Conservation (phyloP, 1,139 yeast species). For the Sporopachydermia cereana region DNA sequence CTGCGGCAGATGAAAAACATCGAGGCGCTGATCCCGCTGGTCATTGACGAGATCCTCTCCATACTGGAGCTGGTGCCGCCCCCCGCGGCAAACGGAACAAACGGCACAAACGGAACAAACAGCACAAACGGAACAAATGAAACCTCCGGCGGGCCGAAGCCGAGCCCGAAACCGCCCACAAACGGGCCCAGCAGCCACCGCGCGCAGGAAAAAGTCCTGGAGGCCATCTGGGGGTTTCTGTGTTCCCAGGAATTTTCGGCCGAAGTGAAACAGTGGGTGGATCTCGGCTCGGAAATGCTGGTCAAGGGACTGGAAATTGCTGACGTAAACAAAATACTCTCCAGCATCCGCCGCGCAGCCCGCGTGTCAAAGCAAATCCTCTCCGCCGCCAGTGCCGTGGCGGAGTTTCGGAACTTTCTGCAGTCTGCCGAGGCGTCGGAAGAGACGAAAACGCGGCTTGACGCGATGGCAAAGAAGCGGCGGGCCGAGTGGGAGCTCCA, state of each 20-base stretch:
- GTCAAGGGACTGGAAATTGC: background rate
- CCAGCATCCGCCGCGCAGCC: background rate
- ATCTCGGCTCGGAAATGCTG: conserved; percentile 3
- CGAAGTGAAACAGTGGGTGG: conserved; percentile 1
- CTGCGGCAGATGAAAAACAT: background rate
- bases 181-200: too few relatives aligned
- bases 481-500: background rate
- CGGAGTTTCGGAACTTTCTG: background rate
- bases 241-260: background rate
- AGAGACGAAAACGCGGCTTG: background rate
- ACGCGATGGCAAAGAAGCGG: background rate
- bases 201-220: background rate
- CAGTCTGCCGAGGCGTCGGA: background rate
- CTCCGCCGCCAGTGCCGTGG: background rate
- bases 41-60: background rate
- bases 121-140: background rate
- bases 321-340: background rate
- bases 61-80: background rate
- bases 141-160: background rate
- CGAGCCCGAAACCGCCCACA: too few relatives aligned
- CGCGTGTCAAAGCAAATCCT: background rate
- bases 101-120: too few relatives aligned
- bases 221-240: conserved; percentile 3
- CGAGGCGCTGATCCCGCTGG: background rate
- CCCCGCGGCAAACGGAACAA: too few relatives aligned